Evolutionary conservation across 768 basidiomycete species (phyloP), one percentile per base, ranked within the genome.

Genomic region (Leucosporidium creatinivorum): DNA sequence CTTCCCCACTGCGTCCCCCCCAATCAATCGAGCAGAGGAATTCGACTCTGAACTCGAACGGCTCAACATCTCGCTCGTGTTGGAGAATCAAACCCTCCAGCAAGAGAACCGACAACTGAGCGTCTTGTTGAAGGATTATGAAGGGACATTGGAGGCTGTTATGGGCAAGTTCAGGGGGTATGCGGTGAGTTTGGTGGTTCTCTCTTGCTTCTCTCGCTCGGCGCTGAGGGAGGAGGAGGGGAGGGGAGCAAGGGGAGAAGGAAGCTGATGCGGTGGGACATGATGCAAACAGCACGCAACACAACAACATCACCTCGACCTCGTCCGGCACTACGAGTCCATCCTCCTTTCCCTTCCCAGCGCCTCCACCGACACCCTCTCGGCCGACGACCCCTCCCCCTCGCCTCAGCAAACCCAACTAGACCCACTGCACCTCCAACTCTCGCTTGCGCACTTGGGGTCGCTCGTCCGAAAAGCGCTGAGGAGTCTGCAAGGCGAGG

Each of bases 71-170:
- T 87, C 89, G 71, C 84, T 91, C 51, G 85, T 97, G 56, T 86
- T 94, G 65, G 96, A 99, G 78, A 98, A 98, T 77, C 93, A 96
- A 75, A 84, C 86, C 0, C 80, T 99, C 1, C 81, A 89, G 58
- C 88, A 97, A 69, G 96, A 99, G 79, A 98, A 99, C 81, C 93
- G 90, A 77, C 94, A 98, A 76, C 83, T 98, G 36, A 87, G 87
- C 72, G 74, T 85, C 31, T 82, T 99, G 31, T 81, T 98, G 65
- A 93, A 93, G 76, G 96, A 99, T 78, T 94, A 98, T 77, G 93
- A 98, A 77, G 82, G 82, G 62, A 96, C 93, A 4, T 84, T 99
- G 81, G 93, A 97, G 74, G 93, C 87, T 33, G 89, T 98, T 76
- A 98, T 99, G 96, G 80, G 86, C 61, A 97, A 97, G 79, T 97